These are phyloP conservation scores for Cymbopogon citratus DNA, from an alignment of 176 grass and related monocot genomes.

Conservation along the genomic window DNA sequence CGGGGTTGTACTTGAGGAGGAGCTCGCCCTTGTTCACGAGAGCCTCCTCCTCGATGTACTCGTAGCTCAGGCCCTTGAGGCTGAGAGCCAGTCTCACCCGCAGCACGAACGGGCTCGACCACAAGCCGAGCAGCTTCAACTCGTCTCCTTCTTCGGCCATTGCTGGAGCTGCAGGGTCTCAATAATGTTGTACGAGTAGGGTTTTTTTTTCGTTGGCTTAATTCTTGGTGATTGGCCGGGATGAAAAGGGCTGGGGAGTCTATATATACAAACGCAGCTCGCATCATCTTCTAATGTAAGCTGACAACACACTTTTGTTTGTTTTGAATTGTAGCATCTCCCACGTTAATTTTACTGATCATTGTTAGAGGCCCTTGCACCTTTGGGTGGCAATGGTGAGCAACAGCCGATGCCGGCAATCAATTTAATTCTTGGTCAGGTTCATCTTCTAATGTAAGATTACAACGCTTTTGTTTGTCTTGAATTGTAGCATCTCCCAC, in stretches of 20 bases:
- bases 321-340: background rate
- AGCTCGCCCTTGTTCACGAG: conserved; percentile 44
- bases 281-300: background rate
- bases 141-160: conserved; percentile 39
- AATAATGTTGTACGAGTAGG: background rate
- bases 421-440: background rate
- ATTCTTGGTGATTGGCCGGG: background rate
- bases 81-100: conserved; percentile 38
- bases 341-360: background rate
- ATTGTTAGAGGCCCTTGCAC: background rate
- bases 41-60: conserved; percentile 39
- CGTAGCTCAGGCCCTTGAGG: conserved; percentile 43
- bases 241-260: background rate
- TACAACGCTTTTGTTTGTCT: background rate
- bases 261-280: background rate
- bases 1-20: conserved; percentile 49
- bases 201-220: background rate
- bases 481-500: background rate
- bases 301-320: background rate
- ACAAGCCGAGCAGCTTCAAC: conserved; percentile 40
- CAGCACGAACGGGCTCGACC: conserved; percentile 21
- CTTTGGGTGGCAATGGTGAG: background rate
- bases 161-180: background rate
- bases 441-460: background rate
- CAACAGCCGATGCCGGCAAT: background rate